phyloP scores from a whole-genome alignment of 495 filamentous ascomycete genomes.

The Penicillium cosmopolitanum region DNA sequence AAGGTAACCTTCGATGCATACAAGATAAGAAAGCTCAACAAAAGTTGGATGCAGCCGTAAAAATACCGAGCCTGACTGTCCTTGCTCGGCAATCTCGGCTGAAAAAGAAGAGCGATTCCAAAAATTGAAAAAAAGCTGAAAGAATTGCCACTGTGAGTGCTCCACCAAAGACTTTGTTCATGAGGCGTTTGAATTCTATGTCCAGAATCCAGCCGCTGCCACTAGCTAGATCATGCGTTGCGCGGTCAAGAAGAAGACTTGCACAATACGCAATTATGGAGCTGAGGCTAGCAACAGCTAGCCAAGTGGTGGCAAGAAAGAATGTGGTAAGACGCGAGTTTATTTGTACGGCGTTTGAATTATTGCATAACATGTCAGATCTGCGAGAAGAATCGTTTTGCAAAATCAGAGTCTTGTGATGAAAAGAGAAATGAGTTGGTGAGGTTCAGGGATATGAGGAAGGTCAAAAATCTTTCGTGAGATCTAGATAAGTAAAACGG shows the following conservation, averaged over 20 bases:
- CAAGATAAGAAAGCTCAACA: not conserved
- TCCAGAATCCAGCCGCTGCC: not conserved
- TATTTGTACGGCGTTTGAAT: not conserved
- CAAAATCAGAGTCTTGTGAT: not conserved
- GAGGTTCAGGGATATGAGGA: no score
- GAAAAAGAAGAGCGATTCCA: not conserved
- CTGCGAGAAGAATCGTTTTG: not conserved
- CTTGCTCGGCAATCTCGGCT: not conserved
- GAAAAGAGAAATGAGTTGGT: no score
- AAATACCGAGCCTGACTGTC: not conserved
- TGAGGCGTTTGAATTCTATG: not conserved
- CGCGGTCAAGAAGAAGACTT: not conserved
- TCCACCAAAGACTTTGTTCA: constrained; percentile 1
- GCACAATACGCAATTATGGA: not conserved
- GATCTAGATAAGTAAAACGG: no score
- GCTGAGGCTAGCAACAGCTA: not conserved
- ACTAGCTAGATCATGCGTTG: constrained; percentile 1
- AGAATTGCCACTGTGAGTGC: not conserved
- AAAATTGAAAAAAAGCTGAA: not conserved
- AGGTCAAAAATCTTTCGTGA: no score
- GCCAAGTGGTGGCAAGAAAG: not conserved
- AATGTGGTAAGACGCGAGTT: not conserved
- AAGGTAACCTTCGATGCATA: constrained; percentile 2
- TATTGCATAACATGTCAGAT: not conserved
- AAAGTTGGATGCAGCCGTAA: not conserved